phyloP scores from a whole-genome alignment of 2,329 filamentous ascomycete species.

The Taxawa tesnikishii region DNA sequence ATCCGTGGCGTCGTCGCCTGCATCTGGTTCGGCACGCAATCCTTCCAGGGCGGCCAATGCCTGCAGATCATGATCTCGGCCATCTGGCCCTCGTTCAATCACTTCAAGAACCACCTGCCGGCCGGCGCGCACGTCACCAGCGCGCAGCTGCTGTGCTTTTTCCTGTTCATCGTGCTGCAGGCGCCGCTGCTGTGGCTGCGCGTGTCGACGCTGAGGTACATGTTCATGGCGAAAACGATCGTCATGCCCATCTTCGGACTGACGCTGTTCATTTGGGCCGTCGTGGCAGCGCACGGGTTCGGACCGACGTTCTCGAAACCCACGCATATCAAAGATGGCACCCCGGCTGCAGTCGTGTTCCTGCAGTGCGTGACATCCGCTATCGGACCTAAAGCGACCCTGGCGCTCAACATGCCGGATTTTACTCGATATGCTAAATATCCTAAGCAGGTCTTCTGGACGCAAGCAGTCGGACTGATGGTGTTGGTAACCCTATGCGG shows the following conservation, averaged over 20 bases:
- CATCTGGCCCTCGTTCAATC: constrained; percentile 37
- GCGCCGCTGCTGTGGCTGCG: constrained; percentile 44
- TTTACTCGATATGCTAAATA: constrained; percentile 20
- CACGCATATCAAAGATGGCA: constrained; percentile 9
- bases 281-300: constrained; percentile 42
- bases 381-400: constrained; percentile 18
- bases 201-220: constrained; percentile 39
- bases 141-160: constrained; percentile 43
- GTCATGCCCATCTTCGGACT: constrained; percentile 24
- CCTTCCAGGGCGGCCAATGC: constrained; percentile 47
- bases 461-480: constrained; percentile 29
- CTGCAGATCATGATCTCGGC: constrained; percentile 40
- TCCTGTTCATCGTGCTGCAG: constrained; percentile 46
- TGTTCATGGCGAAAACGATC: constrained; percentile 35
- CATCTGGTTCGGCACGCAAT: constrained; percentile 56
- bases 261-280: constrained; percentile 50
- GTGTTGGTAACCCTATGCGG: constrained; percentile 34
- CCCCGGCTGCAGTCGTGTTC: constrained; percentile 9
- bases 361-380: constrained; percentile 17
- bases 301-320: constrained; percentile 12
- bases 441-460: constrained; percentile 23
- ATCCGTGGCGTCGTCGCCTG: constrained; percentile 42
- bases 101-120: constrained; percentile 32
- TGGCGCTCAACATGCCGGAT: constrained; percentile 24
- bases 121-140: constrained; percentile 41